Evolutionary conservation across 179 eudicot genomes (phyloP).

Genomic region (Dionaea muscipula): DNA sequence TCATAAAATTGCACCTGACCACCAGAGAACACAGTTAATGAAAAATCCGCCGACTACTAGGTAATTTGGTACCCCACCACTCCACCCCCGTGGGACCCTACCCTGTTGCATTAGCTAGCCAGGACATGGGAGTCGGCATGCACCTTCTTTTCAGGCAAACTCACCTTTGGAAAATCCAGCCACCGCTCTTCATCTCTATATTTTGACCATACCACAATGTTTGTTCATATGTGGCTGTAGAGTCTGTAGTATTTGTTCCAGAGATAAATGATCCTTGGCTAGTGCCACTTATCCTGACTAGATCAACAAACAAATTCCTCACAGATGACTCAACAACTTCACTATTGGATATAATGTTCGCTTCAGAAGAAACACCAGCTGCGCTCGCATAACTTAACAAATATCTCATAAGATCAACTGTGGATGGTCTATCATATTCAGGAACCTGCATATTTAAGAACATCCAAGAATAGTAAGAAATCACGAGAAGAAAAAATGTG

Average conservation of each 20-base stretch:
- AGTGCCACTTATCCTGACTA: slow-evolving; percentile 24
- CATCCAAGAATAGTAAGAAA: neutral
- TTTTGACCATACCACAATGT: slow-evolving; percentile 27
- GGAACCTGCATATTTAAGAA: slow-evolving; percentile 23
- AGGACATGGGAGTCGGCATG: neutral
- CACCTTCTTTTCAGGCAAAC: slow-evolving; percentile 11
- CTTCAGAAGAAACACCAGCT: slow-evolving; percentile 35
- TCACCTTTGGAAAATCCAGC: slow-evolving; percentile 79
- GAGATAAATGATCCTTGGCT: slow-evolving; percentile 15
- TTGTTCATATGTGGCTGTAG: slow-evolving; percentile 24
- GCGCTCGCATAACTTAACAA: slow-evolving; percentile 66
- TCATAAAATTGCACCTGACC: slow-evolving; percentile 79
- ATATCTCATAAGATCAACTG: slow-evolving; percentile 68
- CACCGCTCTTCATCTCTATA: slow-evolving; percentile 71
- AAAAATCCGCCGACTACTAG: neutral
- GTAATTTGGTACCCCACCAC: neutral
- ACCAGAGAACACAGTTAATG: slow-evolving; percentile 6
- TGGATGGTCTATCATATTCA: slow-evolving; percentile 41
- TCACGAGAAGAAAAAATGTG: too few species aligned
- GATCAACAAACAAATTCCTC: slow-evolving; percentile 47
- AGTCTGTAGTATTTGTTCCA: slow-evolving; percentile 20
- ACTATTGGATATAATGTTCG: slow-evolving; percentile 17
- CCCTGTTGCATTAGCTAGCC: neutral
- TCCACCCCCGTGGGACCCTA: neutral
- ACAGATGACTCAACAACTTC: slow-evolving; percentile 52